A percentile compares a stretch with the other conserved stretches of the same genome.
These are phyloP conservation scores for Prunella vulgaris DNA, from an alignment of 257 asterid genomes.

Conservation along the genomic window DNA sequence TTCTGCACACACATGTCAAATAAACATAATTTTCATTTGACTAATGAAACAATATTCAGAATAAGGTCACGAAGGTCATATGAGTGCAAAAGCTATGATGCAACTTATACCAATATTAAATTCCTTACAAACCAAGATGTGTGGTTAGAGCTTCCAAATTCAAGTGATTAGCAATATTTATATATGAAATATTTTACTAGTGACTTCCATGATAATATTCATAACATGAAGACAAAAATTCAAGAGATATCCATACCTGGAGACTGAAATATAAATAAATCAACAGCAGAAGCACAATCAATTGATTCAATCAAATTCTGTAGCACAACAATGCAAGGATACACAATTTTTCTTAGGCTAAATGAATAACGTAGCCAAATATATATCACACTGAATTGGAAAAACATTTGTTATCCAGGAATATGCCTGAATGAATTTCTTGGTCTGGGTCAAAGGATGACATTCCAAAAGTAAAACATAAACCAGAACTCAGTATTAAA, in stretches of 20 bases:
- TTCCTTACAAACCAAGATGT: background rate
- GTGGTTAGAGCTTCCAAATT: background rate
- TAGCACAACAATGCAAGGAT: background rate
- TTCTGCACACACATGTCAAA: constrained; percentile 17
- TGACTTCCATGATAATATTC: background rate
- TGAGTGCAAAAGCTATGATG: background rate
- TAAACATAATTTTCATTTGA: background rate
- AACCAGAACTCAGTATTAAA: background rate
- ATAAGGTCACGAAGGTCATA: background rate
- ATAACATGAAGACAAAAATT: background rate
- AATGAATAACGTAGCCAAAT: background rate
- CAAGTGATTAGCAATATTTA: background rate
- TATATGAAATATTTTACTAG: background rate
- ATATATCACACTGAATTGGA: background rate
- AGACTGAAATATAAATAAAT: background rate
- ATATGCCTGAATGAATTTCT: background rate
- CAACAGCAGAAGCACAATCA: background rate
- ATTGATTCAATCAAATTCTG: background rate
- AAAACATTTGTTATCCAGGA: background rate
- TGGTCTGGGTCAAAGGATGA: background rate
- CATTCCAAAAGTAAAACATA: background rate
- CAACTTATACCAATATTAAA: background rate
- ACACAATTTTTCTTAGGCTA: background rate
- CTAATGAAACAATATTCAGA: background rate
- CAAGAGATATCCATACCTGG: background rate